Evolutionary conservation across 805 yeast species (phyloP).

Genomic region (Geotrichum ghanense): DNA sequence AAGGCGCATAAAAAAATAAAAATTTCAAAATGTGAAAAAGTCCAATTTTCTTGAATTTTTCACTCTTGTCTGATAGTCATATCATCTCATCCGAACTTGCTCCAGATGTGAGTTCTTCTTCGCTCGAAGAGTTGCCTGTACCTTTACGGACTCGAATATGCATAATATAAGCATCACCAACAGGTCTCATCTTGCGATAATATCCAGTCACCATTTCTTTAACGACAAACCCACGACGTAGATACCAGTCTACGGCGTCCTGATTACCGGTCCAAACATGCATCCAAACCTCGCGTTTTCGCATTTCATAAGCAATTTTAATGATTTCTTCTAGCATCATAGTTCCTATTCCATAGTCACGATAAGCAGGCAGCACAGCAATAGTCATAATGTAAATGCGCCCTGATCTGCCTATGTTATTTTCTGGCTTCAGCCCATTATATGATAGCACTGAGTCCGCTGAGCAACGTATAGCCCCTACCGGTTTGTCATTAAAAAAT

Average conservation of each 20-base stretch:
- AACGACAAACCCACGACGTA: conserved; percentile 36
- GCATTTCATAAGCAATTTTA: conserved; percentile 42
- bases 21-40: no score
- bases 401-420: conserved; percentile 38
- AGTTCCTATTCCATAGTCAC: conserved; percentile 49
- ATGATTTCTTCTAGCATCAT: conserved; percentile 46
- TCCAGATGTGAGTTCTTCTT: no score
- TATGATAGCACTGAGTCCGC: conserved; percentile 9
- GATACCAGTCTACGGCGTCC: conserved; percentile 40
- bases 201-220: conserved; percentile 32
- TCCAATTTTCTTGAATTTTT: no score
- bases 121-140: no score
- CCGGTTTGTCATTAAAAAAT: conserved; percentile 66
- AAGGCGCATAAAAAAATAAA: no score
- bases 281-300: conserved; percentile 39
- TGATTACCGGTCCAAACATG: conserved; percentile 41
- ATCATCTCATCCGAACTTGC: no score
- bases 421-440: conserved; percentile 24
- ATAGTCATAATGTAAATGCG: conserved; percentile 53
- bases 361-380: conserved; percentile 57
- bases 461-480: conserved; percentile 57
- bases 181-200: conserved; percentile 32
- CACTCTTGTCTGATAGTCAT: no score
- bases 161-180: conserved; percentile 37
- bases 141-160: conserved; percentile 22